Conservation (phyloP, 2,329 filamentous ascomycete species). For the Hypomyces perniciosus region DNA sequence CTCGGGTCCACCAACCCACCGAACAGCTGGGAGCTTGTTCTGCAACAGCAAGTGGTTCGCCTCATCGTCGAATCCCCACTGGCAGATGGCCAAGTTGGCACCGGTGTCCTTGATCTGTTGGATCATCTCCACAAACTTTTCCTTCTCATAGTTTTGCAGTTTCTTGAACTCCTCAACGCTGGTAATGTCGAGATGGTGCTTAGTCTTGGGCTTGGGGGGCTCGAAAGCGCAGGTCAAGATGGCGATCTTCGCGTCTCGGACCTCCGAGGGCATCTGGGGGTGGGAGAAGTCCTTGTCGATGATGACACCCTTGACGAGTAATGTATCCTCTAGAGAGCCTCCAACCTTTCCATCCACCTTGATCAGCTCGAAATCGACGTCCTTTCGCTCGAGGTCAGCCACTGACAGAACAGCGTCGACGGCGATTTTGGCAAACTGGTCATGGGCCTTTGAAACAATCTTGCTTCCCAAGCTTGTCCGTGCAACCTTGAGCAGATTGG, state of each 20-base stretch:
- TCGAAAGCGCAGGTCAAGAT: constrained; percentile 98
- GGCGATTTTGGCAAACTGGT: constrained; percentile 95
- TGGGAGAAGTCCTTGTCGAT: constrained; percentile 99
- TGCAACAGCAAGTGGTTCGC: constrained; percentile 95
- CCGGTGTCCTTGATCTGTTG: constrained; percentile 95
- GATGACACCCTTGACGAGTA: constrained; percentile 96
- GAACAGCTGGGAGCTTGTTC: constrained; percentile 89
- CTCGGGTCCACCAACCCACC: constrained; percentile 97
- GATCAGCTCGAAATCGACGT: constrained; percentile 98
- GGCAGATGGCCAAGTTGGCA: constrained; percentile 95
- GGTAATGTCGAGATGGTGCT: constrained; percentile 98
- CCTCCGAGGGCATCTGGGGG: constrained; percentile 96
- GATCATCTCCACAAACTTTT: constrained; percentile 98
- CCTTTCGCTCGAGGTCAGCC: constrained; percentile 89
- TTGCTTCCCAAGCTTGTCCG: constrained; percentile 96
- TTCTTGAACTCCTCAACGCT: constrained; percentile 98
- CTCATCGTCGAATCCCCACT: constrained; percentile 99
- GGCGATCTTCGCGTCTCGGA: constrained; percentile 91
- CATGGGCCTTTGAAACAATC: constrained; percentile 97
- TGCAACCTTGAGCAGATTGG: constrained; percentile 88
- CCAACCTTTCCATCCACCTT: constrained; percentile 99
- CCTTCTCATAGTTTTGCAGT: constrained; percentile 88
- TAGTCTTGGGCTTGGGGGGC: constrained; percentile 98
- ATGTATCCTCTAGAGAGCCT: constrained; percentile 83
- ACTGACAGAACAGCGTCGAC: constrained; percentile 96